Evolutionary conservation across 345 rosid species (phyloP).

Genomic region (Durio zibethinus): DNA sequence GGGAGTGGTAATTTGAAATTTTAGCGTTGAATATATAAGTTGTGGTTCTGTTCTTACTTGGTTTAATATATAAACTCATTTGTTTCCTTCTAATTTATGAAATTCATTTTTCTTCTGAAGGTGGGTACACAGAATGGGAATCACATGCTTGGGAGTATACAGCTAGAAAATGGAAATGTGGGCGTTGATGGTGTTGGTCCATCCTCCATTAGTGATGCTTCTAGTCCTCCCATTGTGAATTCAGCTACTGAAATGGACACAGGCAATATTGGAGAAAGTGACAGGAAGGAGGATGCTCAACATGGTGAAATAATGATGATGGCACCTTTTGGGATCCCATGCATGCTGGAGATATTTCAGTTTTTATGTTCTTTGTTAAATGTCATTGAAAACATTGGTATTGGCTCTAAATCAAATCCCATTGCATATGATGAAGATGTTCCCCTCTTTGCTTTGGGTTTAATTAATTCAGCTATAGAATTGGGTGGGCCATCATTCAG

Average conservation of each 20-base stretch:
- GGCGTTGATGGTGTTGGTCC: conserved; percentile 32
- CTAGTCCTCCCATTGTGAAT: conserved; percentile 28
- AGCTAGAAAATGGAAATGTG: conserved; percentile 43
- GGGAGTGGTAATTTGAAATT: conserved; percentile 36
- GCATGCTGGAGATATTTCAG: conserved; percentile 74
- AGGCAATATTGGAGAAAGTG: conserved; percentile 26
- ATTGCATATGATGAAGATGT: conserved; percentile 78
- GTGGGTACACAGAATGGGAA: conserved; percentile 40
- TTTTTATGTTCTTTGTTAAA: conserved; percentile 67
- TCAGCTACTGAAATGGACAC: conserved; percentile 29
- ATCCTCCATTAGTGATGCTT: conserved; percentile 17
- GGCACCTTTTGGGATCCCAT: conserved; percentile 67
- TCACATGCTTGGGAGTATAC: conserved; percentile 30
- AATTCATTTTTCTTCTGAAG: conserved; percentile 33
- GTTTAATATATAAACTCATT: background rate
- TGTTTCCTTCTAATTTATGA: background rate
- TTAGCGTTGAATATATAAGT: background rate
- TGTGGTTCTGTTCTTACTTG: background rate
- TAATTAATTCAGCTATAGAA: conserved; percentile 68
- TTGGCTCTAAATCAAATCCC: conserved; percentile 53
- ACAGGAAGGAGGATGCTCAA: conserved; percentile 34
- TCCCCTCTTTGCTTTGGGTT: conserved; percentile 71
- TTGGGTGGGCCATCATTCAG: conserved; percentile 53
- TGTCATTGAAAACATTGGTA: conserved; percentile 46
- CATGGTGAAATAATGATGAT: conserved; percentile 41